A percentile compares a stretch with the other conserved stretches of the same genome.
Conservation (phyloP, 1,139 yeast genomes). For the Diutina rugosa region DNA sequence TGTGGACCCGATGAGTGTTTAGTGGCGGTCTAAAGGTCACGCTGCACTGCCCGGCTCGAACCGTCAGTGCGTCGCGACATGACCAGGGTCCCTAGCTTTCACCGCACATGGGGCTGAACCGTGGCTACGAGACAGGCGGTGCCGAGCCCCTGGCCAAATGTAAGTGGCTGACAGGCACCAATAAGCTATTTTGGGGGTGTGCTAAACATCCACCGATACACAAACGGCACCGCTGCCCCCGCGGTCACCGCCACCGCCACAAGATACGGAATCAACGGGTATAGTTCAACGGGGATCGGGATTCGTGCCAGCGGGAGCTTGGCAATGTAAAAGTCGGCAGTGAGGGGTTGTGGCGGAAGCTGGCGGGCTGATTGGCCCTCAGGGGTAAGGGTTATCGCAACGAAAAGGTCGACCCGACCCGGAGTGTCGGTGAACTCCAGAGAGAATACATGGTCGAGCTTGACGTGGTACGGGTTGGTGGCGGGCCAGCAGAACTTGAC, state of each 20-base stretch:
- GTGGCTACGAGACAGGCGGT: neutral
- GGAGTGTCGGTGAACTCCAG: neutral
- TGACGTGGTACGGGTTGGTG: neutral
- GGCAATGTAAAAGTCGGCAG: neutral
- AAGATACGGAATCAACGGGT: neutral
- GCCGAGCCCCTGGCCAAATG: neutral
- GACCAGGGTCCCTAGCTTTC: neutral
- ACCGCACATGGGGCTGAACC: neutral
- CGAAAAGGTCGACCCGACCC: neutral
- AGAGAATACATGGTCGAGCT: neutral
- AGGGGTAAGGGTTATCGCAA: neutral
- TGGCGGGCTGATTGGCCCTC: neutral
- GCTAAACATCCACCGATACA: neutral
- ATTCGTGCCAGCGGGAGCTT: neutral
- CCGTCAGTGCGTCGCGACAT: neutral
- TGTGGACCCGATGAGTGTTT: neutral
- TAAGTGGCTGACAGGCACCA: neutral
- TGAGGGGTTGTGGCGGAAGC: neutral
- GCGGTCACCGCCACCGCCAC: neutral
- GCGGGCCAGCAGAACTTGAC: neutral
- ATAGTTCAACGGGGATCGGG: neutral
- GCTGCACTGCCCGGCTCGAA: neutral
- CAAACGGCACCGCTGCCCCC: neutral
- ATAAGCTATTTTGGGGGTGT: neutral
- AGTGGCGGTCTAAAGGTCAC: neutral